phyloP scores from a whole-genome alignment of 768 basidiomycete species.

The Phaeolepiota aurea region DNA sequence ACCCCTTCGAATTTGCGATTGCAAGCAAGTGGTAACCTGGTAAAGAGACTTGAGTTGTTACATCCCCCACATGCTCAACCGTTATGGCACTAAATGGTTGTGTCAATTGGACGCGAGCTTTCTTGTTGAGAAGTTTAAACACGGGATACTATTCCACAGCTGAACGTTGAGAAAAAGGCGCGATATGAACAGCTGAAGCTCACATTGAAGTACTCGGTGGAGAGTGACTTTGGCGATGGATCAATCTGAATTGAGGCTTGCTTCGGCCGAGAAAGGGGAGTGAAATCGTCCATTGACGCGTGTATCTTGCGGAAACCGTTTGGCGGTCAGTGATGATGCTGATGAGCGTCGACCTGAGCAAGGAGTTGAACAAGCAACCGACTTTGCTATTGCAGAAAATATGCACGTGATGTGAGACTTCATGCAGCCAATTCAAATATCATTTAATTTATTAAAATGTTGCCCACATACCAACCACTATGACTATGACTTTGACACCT shows the following conservation, averaged over 20 bases:
- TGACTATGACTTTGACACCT: no score
- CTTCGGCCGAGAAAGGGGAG: slow-evolving; percentile 26
- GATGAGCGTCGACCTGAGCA: no score
- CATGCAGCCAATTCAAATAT: no score
- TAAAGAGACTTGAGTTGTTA: slow-evolving; percentile 11
- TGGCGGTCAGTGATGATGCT: no score
- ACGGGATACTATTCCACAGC: slow-evolving; percentile 37
- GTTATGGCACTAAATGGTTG: slow-evolving; percentile 36
- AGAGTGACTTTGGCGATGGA: slow-evolving; percentile 25
- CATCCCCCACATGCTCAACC: neutral
- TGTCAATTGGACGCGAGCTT: slow-evolving; percentile 58
- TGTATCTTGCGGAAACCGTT: no score
- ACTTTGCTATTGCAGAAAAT: no score
- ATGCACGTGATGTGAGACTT: no score
- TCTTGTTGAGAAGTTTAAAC: slow-evolving; percentile 49
- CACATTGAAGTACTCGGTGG: slow-evolving; percentile 38
- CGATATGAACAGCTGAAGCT: slow-evolving; percentile 9
- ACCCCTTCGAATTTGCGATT: slow-evolving; percentile 50
- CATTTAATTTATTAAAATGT: no score
- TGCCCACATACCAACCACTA: no score
- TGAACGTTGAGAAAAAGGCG: slow-evolving; percentile 4
- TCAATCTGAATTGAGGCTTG: slow-evolving; percentile 29
- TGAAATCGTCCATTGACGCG: slow-evolving; percentile 32
- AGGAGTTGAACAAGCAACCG: no score
- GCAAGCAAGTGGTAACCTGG: slow-evolving; percentile 44